Evolutionary conservation across 202 grass and related monocot genomes (phyloP).

Genomic region (Setaria viridis): DNA sequence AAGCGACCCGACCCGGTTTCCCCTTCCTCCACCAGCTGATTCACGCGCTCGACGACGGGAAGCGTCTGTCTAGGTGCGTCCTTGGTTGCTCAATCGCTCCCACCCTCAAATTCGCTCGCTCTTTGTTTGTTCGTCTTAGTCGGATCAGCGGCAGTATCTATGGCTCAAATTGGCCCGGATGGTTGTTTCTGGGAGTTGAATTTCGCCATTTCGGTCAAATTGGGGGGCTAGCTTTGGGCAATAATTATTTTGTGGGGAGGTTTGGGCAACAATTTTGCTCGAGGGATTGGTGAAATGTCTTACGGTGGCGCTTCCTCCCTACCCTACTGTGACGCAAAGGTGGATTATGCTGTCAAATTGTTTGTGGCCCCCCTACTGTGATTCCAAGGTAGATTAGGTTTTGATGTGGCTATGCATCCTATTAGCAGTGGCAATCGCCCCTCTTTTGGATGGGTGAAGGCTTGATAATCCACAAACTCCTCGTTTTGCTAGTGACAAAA

Average conservation of each 20-base stretch:
- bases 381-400: not conserved
- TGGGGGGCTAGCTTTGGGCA: not conserved
- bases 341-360: not conserved
- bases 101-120: not conserved
- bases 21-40: not conserved
- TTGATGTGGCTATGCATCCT: not conserved
- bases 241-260: not conserved
- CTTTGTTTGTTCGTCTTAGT: not conserved
- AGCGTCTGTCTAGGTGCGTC: constrained; percentile 34
- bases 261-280: not conserved
- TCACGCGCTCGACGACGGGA: constrained; percentile 12
- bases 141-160: not conserved
- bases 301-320: not conserved
- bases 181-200: not conserved
- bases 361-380: too few relatives aligned
- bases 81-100: not conserved
- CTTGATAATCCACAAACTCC: not conserved
- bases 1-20: not conserved
- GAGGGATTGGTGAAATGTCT: not conserved
- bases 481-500: not conserved
- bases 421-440: constrained; percentile 2
- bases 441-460: not conserved
- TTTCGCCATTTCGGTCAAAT: not conserved
- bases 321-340: not conserved
- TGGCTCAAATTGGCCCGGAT: not conserved